Evolutionary conservation across 2,329 filamentous ascomycete genomes (phyloP).

Genomic region (Trichoderma oligosporum): DNA sequence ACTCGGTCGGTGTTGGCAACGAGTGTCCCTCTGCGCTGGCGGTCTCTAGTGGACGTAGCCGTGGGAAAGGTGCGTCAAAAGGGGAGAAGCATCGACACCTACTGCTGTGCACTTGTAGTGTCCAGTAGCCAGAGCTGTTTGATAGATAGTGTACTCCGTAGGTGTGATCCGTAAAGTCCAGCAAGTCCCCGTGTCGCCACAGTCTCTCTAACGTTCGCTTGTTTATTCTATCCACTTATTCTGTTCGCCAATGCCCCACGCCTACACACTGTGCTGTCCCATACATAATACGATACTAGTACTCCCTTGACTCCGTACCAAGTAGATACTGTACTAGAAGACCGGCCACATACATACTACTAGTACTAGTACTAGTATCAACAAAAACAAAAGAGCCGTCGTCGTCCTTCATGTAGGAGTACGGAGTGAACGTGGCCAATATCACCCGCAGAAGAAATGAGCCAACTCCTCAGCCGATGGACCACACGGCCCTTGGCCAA

Average conservation of each 20-base stretch:
- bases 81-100: background rate
- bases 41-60: background rate
- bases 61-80: background rate
- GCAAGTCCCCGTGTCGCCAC: conserved; percentile 6
- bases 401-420: background rate
- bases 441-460: conserved; percentile 19
- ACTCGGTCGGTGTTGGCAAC: conserved; percentile 12
- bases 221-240: background rate
- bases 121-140: background rate
- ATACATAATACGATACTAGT: no score
- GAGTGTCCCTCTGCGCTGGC: conserved; percentile 14
- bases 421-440: conserved; percentile 18
- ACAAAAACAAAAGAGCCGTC: background rate
- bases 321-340: background rate
- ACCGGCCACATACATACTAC: conserved; percentile 9
- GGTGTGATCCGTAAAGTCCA: background rate
- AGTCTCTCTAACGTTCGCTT: background rate
- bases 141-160: background rate
- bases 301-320: no score
- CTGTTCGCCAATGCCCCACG: background rate
- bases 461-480: conserved; percentile 18
- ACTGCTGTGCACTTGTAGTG: background rate
- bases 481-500: conserved; percentile 18
- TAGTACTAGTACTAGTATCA: no score
- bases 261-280: background rate